Evolutionary conservation across 2,329 filamentous ascomycete species (phyloP), one percentile per base, ranked within the genome.

Genomic region (Fusarium albidum): DNA sequence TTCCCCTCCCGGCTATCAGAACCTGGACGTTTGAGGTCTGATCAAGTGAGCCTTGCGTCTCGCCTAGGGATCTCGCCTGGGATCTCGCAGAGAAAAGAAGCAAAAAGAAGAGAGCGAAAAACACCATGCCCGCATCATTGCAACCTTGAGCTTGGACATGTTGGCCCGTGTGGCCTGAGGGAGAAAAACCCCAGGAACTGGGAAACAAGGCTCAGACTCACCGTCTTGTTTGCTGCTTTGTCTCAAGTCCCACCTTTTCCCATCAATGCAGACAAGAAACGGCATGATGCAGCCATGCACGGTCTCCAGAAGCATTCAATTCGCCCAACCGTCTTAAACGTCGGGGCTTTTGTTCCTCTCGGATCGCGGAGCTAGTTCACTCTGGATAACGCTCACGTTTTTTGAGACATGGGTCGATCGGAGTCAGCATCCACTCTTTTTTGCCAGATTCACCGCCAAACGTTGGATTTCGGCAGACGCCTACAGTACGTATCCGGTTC

Each of bases 381-480:
- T n/a, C n/a, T n/a, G n/a, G n/a, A n/a, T n/a, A 46, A 37, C 45
- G 33, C 39, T 38, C 35, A 56, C 45, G 53, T 61, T 61, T 61
- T 61, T 52, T 44, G 43, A 48, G 37, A 47, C 7, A 21, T 57
- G 63, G 60, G 54, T 32, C 55, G 55, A 66, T 52, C 27, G 43
- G 17, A 32, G 47, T 50, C 45, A 33, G 44, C 31, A 37, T 45
- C 46, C 39, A 21, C 39, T 41, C 29, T 35, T 47, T 35, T 47
- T 45, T 34, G 55, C 21, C 44, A 66, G 46, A 63, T 67, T 64
- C 64, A 67, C 64, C 64, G 64, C 62, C 61, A 62, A 46, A 55
- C 29, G 35, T 37, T 49, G 52, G 41, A 49, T 52, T 28, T 46
- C 45, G 40, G 48, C 41, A 53, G 55, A 53, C 38, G 49, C 49